Conservation (phyloP, 2,329 filamentous ascomycete genomes). For the Alternaria atra region DNA sequence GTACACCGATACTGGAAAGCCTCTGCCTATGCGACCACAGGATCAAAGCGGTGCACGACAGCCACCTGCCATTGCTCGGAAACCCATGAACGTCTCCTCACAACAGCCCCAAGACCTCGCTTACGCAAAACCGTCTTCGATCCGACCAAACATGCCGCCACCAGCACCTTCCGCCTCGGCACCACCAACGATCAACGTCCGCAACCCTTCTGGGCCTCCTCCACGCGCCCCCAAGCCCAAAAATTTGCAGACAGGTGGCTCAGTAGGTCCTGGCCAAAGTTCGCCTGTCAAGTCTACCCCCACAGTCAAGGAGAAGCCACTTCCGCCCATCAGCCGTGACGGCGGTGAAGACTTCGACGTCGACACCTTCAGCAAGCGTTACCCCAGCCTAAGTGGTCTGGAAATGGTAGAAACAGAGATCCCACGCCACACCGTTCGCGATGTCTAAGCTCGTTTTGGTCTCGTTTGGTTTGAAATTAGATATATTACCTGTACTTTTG, state of each 20-base stretch:
- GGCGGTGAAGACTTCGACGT: slow-evolving; percentile 70
- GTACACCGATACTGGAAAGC: slow-evolving; percentile 68
- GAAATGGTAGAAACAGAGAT: slow-evolving; percentile 84
- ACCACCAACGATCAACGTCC: slow-evolving; percentile 42
- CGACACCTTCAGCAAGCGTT: slow-evolving; percentile 80
- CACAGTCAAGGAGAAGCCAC: slow-evolving; percentile 31
- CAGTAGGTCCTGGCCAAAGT: slow-evolving; percentile 12
- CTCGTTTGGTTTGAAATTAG: neutral
- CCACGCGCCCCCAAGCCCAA: slow-evolving; percentile 69
- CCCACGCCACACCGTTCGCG: slow-evolving; percentile 32
- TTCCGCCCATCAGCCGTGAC: slow-evolving; percentile 18
- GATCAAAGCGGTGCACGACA: slow-evolving; percentile 35
- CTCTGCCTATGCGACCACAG: slow-evolving; percentile 41
- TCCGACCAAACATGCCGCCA: slow-evolving; percentile 33
- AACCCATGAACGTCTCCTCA: slow-evolving; percentile 55
- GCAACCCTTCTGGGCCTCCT: slow-evolving; percentile 43
- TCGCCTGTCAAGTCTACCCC: slow-evolving; percentile 11
- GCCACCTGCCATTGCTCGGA: slow-evolving; percentile 51
- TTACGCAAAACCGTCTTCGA: slow-evolving; percentile 38
- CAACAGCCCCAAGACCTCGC: slow-evolving; percentile 34
- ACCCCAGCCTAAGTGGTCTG: slow-evolving; percentile 82
- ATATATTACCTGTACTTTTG: neutral
- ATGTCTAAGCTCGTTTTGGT: slow-evolving; percentile 19
- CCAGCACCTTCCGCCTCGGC: slow-evolving; percentile 43
- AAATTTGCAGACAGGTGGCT: slow-evolving; percentile 61